Base-by-base conservation (phyloP, 257 asterid genomes). In the Avicennia marina region DNA sequence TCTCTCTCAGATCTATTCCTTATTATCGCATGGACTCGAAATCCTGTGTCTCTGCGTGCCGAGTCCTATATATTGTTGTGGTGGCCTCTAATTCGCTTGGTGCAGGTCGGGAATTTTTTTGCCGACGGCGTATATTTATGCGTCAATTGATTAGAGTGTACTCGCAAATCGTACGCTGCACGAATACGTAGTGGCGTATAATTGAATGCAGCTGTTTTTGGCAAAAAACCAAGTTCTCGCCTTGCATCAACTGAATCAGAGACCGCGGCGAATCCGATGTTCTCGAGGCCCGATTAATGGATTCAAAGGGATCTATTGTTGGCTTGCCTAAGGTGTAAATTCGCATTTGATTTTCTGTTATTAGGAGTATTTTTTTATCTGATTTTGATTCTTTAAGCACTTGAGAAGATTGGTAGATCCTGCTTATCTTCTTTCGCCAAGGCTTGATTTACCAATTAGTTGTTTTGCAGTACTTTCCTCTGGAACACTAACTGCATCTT, bases 51-150 rank as follows among this genome's bases (percentile, higher is more conserved):
- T 57, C 12, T 68, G 2, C 47, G 52, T 44, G 65, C 40, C 21
- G 16, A 21, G 8, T 5, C 43, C 16, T 43, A 45, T 40, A 52
- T 39, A 25, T 52, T 44, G 33, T 80, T 73, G 72, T 81, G 75
- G 81, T 65, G 81, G 77, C 55, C 79, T 81, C 84, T 81, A 69
- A 56, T 74, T 81, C 84, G 88, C 88, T 81, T 81, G 84, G 88
- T 81, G 88, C 88, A 81, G 88, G 84, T 80, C 83, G 87, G 87
- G 86, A 79, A 79, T 80, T 63, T 48, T 24, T 46, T 75, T 56
- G 70, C 62, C 65, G 65, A 18, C 53, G 60, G 31, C 64, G 52
- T 38, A 62, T 52, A 36, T 4, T 56, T 46, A n/a, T 15, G 22
- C 31, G 60, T 32, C 31, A 39, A 36, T 48, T 48, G 20, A 36